Evolutionary conservation across 2,329 filamentous ascomycete genomes (phyloP).

Genomic region (Colletotrichum aenigma): DNA sequence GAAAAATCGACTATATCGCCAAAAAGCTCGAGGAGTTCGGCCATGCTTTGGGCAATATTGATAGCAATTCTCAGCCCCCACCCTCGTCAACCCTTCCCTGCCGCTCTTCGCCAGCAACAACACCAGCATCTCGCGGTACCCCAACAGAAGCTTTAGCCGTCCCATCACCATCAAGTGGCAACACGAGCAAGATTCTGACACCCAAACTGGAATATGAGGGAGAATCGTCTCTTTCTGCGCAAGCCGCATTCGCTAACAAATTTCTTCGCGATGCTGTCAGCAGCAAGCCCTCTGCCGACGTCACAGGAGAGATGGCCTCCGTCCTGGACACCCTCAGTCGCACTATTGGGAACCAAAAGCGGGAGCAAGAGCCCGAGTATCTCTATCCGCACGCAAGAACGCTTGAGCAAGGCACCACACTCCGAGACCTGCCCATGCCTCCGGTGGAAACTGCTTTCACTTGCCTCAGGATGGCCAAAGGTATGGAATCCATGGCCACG

Average conservation of each 20-base stretch:
- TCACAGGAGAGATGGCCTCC: constrained; percentile 23
- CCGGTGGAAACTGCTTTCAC: constrained; percentile 16
- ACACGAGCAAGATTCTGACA: not conserved
- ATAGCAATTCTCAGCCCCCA: not conserved
- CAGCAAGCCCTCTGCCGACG: constrained; percentile 13
- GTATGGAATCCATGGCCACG: too few relatives aligned
- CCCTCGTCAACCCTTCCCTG: not conserved
- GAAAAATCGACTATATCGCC: constrained; percentile 1
- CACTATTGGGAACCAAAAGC: constrained; percentile 16
- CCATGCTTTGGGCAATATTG: not conserved
- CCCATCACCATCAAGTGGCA: not conserved
- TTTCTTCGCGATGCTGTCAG: constrained; percentile 23
- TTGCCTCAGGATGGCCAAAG: constrained; percentile 16
- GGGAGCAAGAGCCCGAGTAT: constrained; percentile 2
- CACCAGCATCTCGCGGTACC: constrained; percentile 1
- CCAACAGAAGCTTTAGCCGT: not conserved
- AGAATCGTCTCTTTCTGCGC: constrained; percentile 23
- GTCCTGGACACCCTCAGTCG: constrained; percentile 19
- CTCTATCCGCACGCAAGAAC: not conserved
- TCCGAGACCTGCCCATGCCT: constrained; percentile 16
- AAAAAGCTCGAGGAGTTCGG: constrained; percentile 8
- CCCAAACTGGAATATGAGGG: constrained; percentile 22
- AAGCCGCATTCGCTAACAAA: constrained; percentile 24
- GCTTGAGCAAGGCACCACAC: not conserved
- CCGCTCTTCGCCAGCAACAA: not conserved